phyloP scores from a whole-genome alignment of 305 asterid species.

The Ilex paraguariensis region DNA sequence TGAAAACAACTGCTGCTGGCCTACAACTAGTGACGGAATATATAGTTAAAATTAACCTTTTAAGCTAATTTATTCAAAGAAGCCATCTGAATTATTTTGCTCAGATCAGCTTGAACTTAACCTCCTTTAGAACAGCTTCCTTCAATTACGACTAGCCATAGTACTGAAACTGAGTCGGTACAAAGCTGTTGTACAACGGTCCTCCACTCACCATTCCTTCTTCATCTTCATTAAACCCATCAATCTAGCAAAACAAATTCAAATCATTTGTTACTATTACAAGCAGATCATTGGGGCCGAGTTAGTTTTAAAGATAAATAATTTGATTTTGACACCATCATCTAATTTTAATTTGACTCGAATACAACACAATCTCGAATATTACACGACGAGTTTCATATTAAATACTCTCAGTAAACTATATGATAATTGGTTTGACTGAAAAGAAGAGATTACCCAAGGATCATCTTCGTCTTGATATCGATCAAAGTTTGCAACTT shows the following conservation, averaged over 20 bases:
- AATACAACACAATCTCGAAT: neutral
- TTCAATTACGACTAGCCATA: conserved; percentile 26
- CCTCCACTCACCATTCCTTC: conserved; percentile 25
- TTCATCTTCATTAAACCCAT: conserved; percentile 45
- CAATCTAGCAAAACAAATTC: conserved; percentile 25
- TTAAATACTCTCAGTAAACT: too few species aligned
- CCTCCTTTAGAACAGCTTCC: neutral
- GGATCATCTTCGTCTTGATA: conserved; percentile 65
- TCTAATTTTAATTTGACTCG: conserved; percentile 1
- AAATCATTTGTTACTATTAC: too few species aligned
- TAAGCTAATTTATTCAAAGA: conserved; percentile 10
- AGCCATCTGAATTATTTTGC: conserved; percentile 4
- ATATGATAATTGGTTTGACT: too few species aligned
- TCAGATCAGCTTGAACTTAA: conserved; percentile 15
- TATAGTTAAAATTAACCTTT: conserved; percentile 14
- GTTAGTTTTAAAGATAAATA: too few species aligned
- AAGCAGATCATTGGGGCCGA: too few species aligned
- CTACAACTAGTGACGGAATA: conserved; percentile 17
- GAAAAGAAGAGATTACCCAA: conserved; percentile 59
- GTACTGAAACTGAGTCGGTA: conserved; percentile 33
- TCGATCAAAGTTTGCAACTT: conserved; percentile 44
- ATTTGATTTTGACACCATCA: too few species aligned
- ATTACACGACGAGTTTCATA: too few species aligned
- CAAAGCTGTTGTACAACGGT: conserved; percentile 32
- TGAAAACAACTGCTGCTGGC: conserved; percentile 1